These are phyloP conservation scores for Albophoma yamanashiensis DNA, from an alignment of 2,329 filamentous ascomycete species.

Conservation along the genomic window DNA sequence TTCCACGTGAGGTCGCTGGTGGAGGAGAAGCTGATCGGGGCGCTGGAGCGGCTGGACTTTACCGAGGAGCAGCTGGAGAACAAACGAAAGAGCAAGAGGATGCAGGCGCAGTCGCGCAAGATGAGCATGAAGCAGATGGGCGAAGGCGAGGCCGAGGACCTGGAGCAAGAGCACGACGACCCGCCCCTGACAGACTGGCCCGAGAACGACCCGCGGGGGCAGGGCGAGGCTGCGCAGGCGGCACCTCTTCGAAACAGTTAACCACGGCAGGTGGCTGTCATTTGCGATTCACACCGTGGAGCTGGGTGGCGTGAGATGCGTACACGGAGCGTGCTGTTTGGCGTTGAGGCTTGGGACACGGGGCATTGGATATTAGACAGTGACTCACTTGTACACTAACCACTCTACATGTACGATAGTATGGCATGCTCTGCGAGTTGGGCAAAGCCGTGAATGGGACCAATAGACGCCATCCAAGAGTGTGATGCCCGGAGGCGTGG, in stretches of 20 bases:
- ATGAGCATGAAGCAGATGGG: constrained; percentile 5
- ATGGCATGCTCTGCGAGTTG: background rate
- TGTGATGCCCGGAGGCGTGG: background rate
- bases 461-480: background rate
- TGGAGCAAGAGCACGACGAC: constrained; percentile 10
- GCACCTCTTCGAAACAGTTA: background rate
- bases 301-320: background rate
- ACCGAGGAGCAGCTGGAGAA: constrained; percentile 21
- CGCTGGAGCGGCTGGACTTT: constrained; percentile 39
- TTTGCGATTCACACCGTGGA: background rate
- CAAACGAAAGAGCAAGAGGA: constrained; percentile 13
- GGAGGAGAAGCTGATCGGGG: constrained; percentile 56
- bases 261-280: background rate
- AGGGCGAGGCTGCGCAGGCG: background rate
- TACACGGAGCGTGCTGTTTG: background rate
- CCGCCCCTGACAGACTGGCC: constrained; percentile 5
- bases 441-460: background rate
- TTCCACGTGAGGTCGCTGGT: constrained; percentile 70
- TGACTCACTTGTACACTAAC: background rate
- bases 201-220: background rate
- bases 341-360: background rate
- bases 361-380: background rate
- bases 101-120: constrained; percentile 8
- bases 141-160: constrained; percentile 5
- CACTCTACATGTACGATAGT: background rate